Evolutionary conservation across 306 rosid genomes (phyloP).

Genomic region (Pyrus bretschneideri): DNA sequence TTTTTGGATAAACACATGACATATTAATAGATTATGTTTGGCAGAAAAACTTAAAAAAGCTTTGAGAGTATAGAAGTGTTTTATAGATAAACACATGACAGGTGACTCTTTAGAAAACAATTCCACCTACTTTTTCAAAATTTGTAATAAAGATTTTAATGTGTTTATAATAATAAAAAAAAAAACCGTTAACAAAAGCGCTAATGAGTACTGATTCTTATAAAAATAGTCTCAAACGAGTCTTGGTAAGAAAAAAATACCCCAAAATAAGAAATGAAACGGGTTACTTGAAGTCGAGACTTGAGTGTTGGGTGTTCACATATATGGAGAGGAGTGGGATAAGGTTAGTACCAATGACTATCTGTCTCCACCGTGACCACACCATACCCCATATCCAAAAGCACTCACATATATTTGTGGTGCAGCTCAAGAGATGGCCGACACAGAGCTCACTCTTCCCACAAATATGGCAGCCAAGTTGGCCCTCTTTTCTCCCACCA

Average conservation of each 20-base stretch:
- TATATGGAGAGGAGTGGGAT: constrained; percentile 1
- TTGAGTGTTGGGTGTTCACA: neutral
- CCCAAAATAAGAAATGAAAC: neutral
- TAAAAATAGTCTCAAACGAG: too few relatives aligned
- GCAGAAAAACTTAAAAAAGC: too few relatives aligned
- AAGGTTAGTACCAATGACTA: constrained; percentile 22
- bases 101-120: too few relatives aligned
- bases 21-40: too few relatives aligned
- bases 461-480: constrained; percentile 58
- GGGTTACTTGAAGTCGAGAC: neutral
- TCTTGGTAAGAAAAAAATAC: too few relatives aligned
- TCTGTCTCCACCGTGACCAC: constrained; percentile 14
- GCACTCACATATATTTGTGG: constrained; percentile 9
- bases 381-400: constrained; percentile 27
- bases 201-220: too few relatives aligned
- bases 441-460: constrained; percentile 3
- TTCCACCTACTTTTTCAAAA: too few relatives aligned
- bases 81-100: too few relatives aligned
- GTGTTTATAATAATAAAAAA: too few relatives aligned
- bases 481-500: constrained; percentile 42
- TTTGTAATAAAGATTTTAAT: neutral
- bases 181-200: too few relatives aligned
- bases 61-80: rapidly evolving
- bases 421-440: constrained; percentile 27
- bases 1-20: neutral